phyloP scores from a whole-genome alignment of 306 rosid species.

The Citrullus mucosospermus region DNA sequence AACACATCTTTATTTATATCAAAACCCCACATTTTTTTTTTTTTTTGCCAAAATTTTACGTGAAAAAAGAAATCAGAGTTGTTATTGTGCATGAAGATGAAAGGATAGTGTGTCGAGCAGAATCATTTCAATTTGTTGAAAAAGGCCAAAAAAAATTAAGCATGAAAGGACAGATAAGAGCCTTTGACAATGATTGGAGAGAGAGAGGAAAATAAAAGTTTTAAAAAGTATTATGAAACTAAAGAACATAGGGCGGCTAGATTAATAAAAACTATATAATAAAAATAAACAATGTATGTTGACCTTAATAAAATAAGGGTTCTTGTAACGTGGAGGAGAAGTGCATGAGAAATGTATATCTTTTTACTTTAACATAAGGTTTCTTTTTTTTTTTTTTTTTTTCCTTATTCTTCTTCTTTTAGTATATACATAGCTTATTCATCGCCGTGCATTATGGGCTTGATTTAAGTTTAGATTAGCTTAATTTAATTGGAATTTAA shows the following conservation, averaged over 20 bases:
- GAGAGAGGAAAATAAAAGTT: background rate
- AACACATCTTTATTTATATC: background rate
- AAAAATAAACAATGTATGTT: constrained; percentile 23
- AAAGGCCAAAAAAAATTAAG: background rate
- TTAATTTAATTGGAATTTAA: background rate
- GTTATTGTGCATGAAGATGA: constrained; percentile 15
- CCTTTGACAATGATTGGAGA: constrained; percentile 6
- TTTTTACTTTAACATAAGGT: background rate
- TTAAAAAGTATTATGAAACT: background rate
- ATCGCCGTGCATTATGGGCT: constrained; percentile 74
- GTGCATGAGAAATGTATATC: constrained; percentile 35
- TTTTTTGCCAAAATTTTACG: background rate
- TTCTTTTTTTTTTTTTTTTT: background rate
- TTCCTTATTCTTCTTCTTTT: background rate
- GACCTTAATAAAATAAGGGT: constrained; percentile 29
- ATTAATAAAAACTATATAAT: constrained; percentile 6
- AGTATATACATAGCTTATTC: constrained; percentile 17
- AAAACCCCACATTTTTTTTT: background rate
- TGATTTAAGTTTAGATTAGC: background rate
- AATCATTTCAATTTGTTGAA: constrained; percentile 20
- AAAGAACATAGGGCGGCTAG: background rate
- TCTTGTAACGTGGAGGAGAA: constrained; percentile 64
- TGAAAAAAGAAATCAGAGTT: background rate
- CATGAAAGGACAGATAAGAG: constrained; percentile 12
- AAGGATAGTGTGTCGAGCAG: constrained; percentile 12